phyloP scores from a whole-genome alignment of 1,139 yeast genomes.

The Geotrichum histeridarum region DNA sequence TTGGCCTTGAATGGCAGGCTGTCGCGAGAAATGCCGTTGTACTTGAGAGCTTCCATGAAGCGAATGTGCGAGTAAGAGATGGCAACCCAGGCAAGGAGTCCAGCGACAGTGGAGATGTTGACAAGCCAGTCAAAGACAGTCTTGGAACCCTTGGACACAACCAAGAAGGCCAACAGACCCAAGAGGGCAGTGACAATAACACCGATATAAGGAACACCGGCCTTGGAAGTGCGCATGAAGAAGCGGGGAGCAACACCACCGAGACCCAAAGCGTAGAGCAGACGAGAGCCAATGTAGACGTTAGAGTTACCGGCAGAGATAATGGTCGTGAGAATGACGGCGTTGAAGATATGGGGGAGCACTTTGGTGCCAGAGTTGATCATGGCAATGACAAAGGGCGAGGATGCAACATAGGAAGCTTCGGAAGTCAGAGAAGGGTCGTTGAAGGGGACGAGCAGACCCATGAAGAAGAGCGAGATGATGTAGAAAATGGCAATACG shows the following conservation, averaged over 20 bases:
- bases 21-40: slow-evolving; percentile 50
- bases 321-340: slow-evolving; percentile 62
- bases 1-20: slow-evolving; percentile 69
- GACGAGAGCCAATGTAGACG: slow-evolving; percentile 71
- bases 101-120: slow-evolving; percentile 72
- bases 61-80: slow-evolving; percentile 67
- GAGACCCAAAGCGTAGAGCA: slow-evolving; percentile 60
- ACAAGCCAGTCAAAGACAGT: slow-evolving; percentile 72
- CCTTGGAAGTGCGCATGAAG: slow-evolving; percentile 64
- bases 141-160: slow-evolving; percentile 61
- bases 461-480: slow-evolving; percentile 56
- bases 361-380: slow-evolving; percentile 58
- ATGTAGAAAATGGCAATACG: slow-evolving; percentile 70
- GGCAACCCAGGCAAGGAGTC: slow-evolving; percentile 71
- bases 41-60: slow-evolving; percentile 50
- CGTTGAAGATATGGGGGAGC: slow-evolving; percentile 61
- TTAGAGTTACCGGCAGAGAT: slow-evolving; percentile 80
- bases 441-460: slow-evolving; percentile 62
- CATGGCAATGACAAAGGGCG: slow-evolving; percentile 66
- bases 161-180: slow-evolving; percentile 68
- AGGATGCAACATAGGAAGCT: slow-evolving; percentile 57
- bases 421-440: slow-evolving; percentile 44
- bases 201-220: slow-evolving; percentile 70
- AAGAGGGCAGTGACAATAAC: slow-evolving; percentile 45
- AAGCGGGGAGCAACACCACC: slow-evolving; percentile 64